phyloP scores from a whole-genome alignment of 2,329 filamentous ascomycete species.

The Cadophora malorum region DNA sequence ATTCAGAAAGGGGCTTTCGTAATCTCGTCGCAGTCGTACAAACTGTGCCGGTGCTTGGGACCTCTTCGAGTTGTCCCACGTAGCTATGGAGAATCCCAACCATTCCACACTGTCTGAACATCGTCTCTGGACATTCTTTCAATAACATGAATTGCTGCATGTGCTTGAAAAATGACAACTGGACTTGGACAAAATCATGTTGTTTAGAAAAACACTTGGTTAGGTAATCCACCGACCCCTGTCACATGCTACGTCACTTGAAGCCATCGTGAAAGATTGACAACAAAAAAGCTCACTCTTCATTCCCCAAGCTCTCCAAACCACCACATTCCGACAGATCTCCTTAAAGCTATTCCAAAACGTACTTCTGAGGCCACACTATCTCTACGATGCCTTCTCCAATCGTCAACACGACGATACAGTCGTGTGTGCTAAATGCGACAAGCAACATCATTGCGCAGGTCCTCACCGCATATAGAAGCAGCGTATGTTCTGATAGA shows the following conservation, averaged over 20 bases:
- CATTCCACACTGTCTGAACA: no score
- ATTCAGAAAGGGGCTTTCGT: no score
- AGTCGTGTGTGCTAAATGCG: conserved; percentile 69
- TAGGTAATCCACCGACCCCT: background rate
- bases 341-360: background rate
- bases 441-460: conserved; percentile 79
- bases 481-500: conserved; percentile 54
- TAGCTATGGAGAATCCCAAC: no score
- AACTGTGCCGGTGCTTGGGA: no score
- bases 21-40: no score
- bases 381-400: conserved; percentile 49
- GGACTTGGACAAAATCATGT: background rate
- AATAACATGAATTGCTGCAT: background rate
- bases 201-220: background rate
- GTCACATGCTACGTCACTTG: conserved; percentile 13
- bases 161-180: background rate
- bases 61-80: no score
- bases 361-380: background rate
- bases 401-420: conserved; percentile 65
- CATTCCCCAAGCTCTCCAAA: background rate
- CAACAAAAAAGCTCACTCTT: background rate
- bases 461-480: conserved; percentile 66
- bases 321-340: background rate
- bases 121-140: no score
- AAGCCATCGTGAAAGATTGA: conserved; percentile 12